Base-by-base conservation (phyloP, 345 rosid genomes). In the Hevea brasiliensis region DNA sequence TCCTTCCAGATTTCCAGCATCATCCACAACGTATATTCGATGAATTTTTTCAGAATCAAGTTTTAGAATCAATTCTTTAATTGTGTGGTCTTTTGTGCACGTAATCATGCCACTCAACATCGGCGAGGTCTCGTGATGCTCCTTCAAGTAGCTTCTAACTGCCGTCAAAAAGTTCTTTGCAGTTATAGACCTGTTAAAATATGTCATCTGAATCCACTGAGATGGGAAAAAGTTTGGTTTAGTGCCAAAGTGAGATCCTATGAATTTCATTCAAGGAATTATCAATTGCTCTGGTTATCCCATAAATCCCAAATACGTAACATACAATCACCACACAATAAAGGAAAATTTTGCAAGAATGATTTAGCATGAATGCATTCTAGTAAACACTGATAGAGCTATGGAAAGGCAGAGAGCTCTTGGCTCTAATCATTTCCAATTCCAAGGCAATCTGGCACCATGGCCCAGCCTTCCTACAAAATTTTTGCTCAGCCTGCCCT, bases 1-100 rank as follows among this genome's bases (percentile, higher is more conserved):
- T 12, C 99, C 99, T 84, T 93, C 93, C 70, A 96, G 84, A 79
- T 91, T 89, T 67, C 94, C 98, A 0, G 80, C 81, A 66, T 86
- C 88, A 65, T 93, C 96, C 74, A 88, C 96, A 4, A 96, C 93
- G 42, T 96, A 96, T 41, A 88, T 75, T 76, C 99, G 81, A 51
- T 96, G 93, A 68, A 91, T 87, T 82, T 91, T 87, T 79, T 83
- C 79, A 0, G 80, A 57, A 78, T 96, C 99, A 0, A 96, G 89
- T 78, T 79, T 89, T 81, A 71, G 63, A 18, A 95, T 95, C 84
- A 95, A 70, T 62, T 91, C 97, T 71, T 95, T 93, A 41, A 93
- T 67, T 1, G 96, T 87, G 70, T 79, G 48, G 66, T 80, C 81
- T 72, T 63, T 87, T 3, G 78, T 89, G 89, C 99, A 95, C 0